phyloP scores from a whole-genome alignment of 208 protist species.

The Novymonas esmeraldas region DNA sequence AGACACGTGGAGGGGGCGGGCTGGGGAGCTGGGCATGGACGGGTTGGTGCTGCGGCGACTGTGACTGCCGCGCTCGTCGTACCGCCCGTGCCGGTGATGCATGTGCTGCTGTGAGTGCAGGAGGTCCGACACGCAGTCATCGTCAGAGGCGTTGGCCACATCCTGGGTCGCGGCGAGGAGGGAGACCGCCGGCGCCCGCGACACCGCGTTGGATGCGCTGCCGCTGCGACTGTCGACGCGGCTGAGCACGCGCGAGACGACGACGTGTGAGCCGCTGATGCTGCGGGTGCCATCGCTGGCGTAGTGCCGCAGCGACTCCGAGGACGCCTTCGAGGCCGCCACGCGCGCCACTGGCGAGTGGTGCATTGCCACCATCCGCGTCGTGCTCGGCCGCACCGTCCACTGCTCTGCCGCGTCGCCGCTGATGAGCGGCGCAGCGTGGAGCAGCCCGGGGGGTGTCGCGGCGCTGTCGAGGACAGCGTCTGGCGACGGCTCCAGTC shows the following conservation, averaged over 20 bases:
- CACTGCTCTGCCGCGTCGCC: not conserved
- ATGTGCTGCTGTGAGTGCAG: too few species aligned
- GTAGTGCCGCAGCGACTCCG: not conserved
- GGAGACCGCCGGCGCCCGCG: too few species aligned
- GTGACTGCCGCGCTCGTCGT: too few species aligned
- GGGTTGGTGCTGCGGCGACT: too few species aligned
- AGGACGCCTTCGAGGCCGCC: not conserved
- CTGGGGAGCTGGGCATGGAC: too few species aligned
- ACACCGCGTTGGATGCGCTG: too few species aligned
- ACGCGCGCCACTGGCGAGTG: not conserved
- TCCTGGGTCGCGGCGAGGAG: too few species aligned
- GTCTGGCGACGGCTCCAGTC: not conserved
- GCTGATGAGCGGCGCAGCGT: not conserved
- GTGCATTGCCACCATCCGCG: not conserved
- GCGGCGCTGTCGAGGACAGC: not conserved
- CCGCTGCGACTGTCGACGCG: too few species aligned
- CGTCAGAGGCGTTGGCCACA: too few species aligned
- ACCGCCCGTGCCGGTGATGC: too few species aligned
- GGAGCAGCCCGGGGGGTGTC: not conserved
- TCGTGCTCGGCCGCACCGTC: not conserved
- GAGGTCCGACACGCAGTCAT: too few species aligned
- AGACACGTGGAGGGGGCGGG: too few species aligned
- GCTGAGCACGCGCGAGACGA: slow-evolving; percentile 1
- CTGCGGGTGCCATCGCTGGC: not conserved
- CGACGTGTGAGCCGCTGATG: not conserved